A percentile compares a stretch with the other conserved stretches of the same genome.
Conservation (phyloP, 2,329 filamentous ascomycete species). For the Xylaria sp. region DNA sequence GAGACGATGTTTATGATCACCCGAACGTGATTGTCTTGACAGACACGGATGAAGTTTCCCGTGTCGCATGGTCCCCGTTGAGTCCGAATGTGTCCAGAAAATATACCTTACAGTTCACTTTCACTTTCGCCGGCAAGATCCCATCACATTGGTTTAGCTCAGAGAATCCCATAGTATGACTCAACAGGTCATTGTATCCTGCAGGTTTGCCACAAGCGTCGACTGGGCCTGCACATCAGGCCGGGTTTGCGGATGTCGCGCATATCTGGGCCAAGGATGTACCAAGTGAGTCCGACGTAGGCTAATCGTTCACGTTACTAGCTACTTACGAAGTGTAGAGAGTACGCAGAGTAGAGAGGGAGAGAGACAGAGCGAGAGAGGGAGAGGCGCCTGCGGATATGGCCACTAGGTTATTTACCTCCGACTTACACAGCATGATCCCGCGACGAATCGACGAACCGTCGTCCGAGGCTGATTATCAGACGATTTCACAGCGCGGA, state of each 20-base stretch:
- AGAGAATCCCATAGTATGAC: slow-evolving; percentile 7
- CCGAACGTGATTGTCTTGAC: slow-evolving; percentile 8
- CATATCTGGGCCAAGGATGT: slow-evolving; percentile 24
- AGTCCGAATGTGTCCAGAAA: slow-evolving; percentile 1
- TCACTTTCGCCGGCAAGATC: slow-evolving; percentile 1
- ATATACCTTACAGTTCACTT: too few relatives aligned
- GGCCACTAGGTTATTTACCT: slow-evolving; percentile 29
- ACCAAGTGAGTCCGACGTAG: slow-evolving; percentile 13
- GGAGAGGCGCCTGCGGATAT: slow-evolving; percentile 21
- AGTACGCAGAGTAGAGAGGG: too few relatives aligned
- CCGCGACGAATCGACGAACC: slow-evolving; percentile 25
- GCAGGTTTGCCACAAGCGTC: slow-evolving; percentile 26
- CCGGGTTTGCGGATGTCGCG: slow-evolving; percentile 29
- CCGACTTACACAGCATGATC: slow-evolving; percentile 31
- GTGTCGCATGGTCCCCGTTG: slow-evolving; percentile 11
- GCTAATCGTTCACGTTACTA: not conserved
- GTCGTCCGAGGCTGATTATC: slow-evolving; percentile 17
- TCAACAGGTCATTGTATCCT: slow-evolving; percentile 8
- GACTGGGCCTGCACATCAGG: slow-evolving; percentile 23
- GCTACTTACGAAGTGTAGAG: too few relatives aligned
- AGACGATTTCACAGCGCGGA: slow-evolving; percentile 17
- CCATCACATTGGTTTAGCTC: slow-evolving; percentile 10
- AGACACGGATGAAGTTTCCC: slow-evolving; percentile 5
- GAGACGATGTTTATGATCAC: slow-evolving; percentile 10
- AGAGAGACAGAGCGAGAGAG: too few relatives aligned